phyloP scores from a whole-genome alignment of 2,329 filamentous ascomycete species.

The Fusarium caatingaense region DNA sequence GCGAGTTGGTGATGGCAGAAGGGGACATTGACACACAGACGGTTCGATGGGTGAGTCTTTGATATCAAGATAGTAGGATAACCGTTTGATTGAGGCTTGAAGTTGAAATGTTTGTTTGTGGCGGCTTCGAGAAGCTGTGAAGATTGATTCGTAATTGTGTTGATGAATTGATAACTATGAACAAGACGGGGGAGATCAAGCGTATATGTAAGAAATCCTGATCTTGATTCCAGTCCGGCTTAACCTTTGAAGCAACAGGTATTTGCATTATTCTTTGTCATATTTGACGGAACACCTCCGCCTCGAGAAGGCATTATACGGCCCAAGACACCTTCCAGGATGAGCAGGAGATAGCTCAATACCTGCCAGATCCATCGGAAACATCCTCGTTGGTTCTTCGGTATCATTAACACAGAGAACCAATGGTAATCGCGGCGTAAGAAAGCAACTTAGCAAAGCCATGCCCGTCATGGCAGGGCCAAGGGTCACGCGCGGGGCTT shows the following conservation, averaged over 20 bases:
- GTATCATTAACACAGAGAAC: slow-evolving; percentile 20
- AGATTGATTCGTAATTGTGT: slow-evolving; percentile 11
- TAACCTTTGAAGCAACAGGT: slow-evolving; percentile 30
- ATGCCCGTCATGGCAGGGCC: slow-evolving; percentile 36
- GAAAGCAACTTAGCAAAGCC: slow-evolving; percentile 27
- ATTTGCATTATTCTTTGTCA: slow-evolving; percentile 28
- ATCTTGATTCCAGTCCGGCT: slow-evolving; percentile 35
- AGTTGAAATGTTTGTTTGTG: slow-evolving; percentile 18
- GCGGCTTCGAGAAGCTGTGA: slow-evolving; percentile 26
- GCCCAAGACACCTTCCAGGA: slow-evolving; percentile 41
- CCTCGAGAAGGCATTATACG: slow-evolving; percentile 41
- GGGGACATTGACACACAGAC: slow-evolving; percentile 64
- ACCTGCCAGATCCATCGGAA: slow-evolving; percentile 21
- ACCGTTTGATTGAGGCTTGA: slow-evolving; percentile 19
- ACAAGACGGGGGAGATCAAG: slow-evolving; percentile 21
- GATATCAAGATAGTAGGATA: slow-evolving; percentile 16
- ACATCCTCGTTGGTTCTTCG: slow-evolving; percentile 29
- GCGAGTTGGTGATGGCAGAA: slow-evolving; percentile 65
- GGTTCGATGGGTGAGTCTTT: slow-evolving; percentile 22
- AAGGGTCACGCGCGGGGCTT: slow-evolving; percentile 43
- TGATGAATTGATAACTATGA: slow-evolving; percentile 9
- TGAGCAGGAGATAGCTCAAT: slow-evolving; percentile 20
- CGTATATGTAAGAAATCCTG: slow-evolving; percentile 43
- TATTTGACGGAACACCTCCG: slow-evolving; percentile 45
- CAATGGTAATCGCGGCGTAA: slow-evolving; percentile 40